phyloP scores from a whole-genome alignment of 2,329 filamentous ascomycete genomes.

The Clonostachys solani region DNA sequence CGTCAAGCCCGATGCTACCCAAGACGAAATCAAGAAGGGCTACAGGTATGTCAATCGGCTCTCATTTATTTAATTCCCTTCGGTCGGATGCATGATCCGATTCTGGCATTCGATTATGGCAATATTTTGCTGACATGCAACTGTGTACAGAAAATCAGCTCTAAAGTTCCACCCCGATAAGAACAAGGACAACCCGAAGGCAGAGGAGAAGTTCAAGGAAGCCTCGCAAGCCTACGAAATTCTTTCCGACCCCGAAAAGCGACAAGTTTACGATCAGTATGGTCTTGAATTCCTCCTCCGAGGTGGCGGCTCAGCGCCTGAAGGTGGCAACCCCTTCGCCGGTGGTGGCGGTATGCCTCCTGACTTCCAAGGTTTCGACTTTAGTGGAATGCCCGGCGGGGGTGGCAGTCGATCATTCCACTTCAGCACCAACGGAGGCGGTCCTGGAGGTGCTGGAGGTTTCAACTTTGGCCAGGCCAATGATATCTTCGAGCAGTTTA shows the following conservation, averaged over 20 bases:
- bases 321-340: slow-evolving; percentile 57
- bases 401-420: slow-evolving; percentile 56
- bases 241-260: slow-evolving; percentile 93
- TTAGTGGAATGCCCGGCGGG: slow-evolving; percentile 38
- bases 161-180: slow-evolving; percentile 96
- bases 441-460: slow-evolving; percentile 50
- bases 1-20: slow-evolving; percentile 73
- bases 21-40: slow-evolving; percentile 96
- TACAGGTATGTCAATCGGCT: slow-evolving; percentile 61
- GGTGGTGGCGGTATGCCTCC: slow-evolving; percentile 52
- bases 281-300: slow-evolving; percentile 89
- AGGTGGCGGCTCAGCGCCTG: slow-evolving; percentile 64
- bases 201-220: slow-evolving; percentile 95
- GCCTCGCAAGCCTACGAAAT: slow-evolving; percentile 98
- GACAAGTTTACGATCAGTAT: slow-evolving; percentile 91
- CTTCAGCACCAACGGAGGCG: slow-evolving; percentile 54
- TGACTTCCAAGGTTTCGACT: slow-evolving; percentile 47
- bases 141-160: slow-evolving; percentile 66
- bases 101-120: not conserved
- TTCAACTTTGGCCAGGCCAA: slow-evolving; percentile 83
- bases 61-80: not conserved
- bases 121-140: slow-evolving; percentile 24
- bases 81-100: not conserved
- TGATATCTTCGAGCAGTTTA: slow-evolving; percentile 80
- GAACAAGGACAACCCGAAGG: slow-evolving; percentile 85